Conservation (phyloP, 306 rosid genomes). For the Hylodesmum podocarpum region DNA sequence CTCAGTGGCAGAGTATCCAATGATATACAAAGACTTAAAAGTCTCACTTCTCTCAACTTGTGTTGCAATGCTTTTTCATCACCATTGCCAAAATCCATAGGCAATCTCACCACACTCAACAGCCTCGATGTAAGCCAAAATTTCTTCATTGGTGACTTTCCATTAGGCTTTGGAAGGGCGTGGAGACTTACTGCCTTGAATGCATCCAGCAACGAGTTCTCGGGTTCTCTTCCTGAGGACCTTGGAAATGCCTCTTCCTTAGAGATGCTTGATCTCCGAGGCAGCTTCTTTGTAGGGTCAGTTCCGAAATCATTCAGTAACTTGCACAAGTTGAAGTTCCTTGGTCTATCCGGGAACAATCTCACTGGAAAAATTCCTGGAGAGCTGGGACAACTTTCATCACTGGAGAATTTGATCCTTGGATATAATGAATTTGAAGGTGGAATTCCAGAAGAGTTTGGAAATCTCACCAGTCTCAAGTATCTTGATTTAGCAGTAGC, state of each 20-base stretch:
- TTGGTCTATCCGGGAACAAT: constrained; percentile 91
- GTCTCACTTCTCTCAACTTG: constrained; percentile 64
- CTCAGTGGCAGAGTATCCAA: constrained; percentile 70
- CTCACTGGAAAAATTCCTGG: constrained; percentile 75
- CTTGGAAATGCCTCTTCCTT: constrained; percentile 70
- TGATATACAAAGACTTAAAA: constrained; percentile 53
- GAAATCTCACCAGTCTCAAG: constrained; percentile 73
- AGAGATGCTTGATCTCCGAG: constrained; percentile 85
- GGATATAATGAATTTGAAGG: constrained; percentile 89
- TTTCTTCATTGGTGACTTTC: constrained; percentile 67
- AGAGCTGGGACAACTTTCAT: constrained; percentile 71
- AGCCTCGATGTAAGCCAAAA: constrained; percentile 88
- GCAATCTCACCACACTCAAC: constrained; percentile 58
- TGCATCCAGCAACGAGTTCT: constrained; percentile 83
- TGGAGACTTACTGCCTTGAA: constrained; percentile 44
- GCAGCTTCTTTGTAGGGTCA: constrained; percentile 75
- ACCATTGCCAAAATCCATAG: constrained; percentile 57
- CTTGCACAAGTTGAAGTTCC: constrained; percentile 80
- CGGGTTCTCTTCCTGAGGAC: constrained; percentile 70
- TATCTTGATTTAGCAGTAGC: constrained; percentile 92
- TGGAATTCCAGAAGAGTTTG: constrained; percentile 72
- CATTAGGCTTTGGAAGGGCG: constrained; percentile 61
- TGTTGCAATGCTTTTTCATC: constrained; percentile 80
- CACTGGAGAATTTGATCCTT: constrained; percentile 70
- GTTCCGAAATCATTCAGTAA: constrained; percentile 63